Evolutionary conservation across 1,139 yeast species (phyloP).

Genomic region (Hemisphaericaspora lyxosophila): DNA sequence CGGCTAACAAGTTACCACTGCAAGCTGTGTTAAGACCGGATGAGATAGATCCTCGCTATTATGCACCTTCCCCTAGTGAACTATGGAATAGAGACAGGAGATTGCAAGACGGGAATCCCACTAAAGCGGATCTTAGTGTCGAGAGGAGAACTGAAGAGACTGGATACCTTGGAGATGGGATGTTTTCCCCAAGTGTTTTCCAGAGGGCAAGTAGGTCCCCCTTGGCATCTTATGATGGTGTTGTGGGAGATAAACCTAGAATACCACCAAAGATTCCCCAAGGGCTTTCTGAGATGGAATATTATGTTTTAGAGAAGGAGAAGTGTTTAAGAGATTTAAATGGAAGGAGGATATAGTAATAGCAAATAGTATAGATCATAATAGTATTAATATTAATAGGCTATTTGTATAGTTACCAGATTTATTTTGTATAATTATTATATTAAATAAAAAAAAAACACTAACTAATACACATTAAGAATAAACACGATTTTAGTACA

Average conservation of each 20-base stretch:
- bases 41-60: conserved; percentile 45
- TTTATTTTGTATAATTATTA: conserved; percentile 1
- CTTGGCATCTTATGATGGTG: conserved; percentile 16
- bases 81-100: conserved; percentile 28
- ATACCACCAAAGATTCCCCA: conserved; percentile 58
- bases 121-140: conserved; percentile 21
- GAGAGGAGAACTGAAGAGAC: conserved; percentile 29
- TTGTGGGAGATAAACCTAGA: conserved; percentile 36
- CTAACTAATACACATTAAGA: conserved; percentile 6
- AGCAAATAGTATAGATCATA: neutral
- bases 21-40: conserved; percentile 22
- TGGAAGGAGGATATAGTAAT: conserved; percentile 32
- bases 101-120: conserved; percentile 22
- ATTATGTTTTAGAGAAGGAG: conserved; percentile 44
- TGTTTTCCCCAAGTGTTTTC: conserved; percentile 45
- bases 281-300: conserved; percentile 50
- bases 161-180: conserved; percentile 42
- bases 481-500: conserved; percentile 2
- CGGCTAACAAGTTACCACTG: conserved; percentile 15
- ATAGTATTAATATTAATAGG: too few relatives aligned
- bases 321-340: conserved; percentile 43
- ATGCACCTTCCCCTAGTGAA: conserved; percentile 50
- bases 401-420: too few relatives aligned
- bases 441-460: conserved; percentile 3
- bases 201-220: conserved; percentile 19